Evolutionary conservation across 352 stramenopile genomes (phyloP), one percentile per base, ranked within the genome.

Genomic region (Pythium scleroteichum): DNA sequence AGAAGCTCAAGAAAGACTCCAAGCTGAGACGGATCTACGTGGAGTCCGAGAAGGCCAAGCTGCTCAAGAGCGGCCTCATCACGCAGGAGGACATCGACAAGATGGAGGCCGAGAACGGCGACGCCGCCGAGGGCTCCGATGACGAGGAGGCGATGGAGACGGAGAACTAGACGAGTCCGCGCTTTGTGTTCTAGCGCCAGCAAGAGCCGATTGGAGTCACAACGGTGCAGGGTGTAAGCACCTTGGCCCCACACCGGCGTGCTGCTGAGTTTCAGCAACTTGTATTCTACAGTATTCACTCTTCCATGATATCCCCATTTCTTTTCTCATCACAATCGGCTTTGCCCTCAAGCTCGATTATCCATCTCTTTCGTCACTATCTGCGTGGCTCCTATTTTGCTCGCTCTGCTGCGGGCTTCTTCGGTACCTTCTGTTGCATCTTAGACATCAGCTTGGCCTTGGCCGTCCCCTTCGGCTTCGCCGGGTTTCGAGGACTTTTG

Each of bases 31-130:
- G 82, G 45, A 88, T 89, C 51, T 79, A 79, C 52, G 78, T 82
- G 7, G 82, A 92, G 2, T 64, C 62, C 14, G 86, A 95, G 64
- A 90, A 95, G 69, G 62, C 62, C 17, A 88, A 91, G 73, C 60
- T 95, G 58, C 66, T 95, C 23, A 85, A 84, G 54, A 90, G 74
- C 54, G 85, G 85, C 0, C 62, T 95, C 45, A 77, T 95, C 59
- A 92, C 85, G 26, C 68, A 91, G 65, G 83, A 92, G 40, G 85
- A 95, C 53, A 87, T 95, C 66, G 79, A 90, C 47, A 91, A 90
- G 65, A 73, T 95, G 66, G 72, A 88, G 50, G 69, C 75, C 4
- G 81, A 88, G 27, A 70, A 73, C 14, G 65, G 75, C 38, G 67
- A 78, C 2, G 58, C 35, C 16, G 35, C 9, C 35, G 64, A 79